Percentiles rank a stretch among this genome's conserved stretches.
phyloP scores from a whole-genome alignment of 148 eudicot species.

The Camellia lanceoleosa region DNA sequence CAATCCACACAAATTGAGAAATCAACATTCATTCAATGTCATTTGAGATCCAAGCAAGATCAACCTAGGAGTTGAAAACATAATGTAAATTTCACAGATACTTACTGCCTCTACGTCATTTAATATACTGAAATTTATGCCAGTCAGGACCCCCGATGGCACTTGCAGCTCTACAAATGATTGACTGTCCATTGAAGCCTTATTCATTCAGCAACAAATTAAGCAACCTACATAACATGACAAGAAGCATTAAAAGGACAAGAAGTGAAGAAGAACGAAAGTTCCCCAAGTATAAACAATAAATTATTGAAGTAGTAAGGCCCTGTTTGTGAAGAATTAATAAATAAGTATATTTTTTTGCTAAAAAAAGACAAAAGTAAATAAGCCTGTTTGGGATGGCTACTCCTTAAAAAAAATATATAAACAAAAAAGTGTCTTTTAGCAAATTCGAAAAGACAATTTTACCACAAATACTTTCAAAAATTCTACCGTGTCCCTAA shows the following conservation, averaged over 20 bases:
- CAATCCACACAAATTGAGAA: background rate
- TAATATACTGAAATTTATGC: conserved; percentile 54
- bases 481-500: too few species aligned
- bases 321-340: too few species aligned
- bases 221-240: conserved; percentile 19
- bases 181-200: conserved; percentile 52
- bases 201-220: conserved; percentile 17
- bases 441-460: too few species aligned
- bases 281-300: background rate
- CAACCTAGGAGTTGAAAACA: background rate
- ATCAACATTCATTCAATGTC: background rate
- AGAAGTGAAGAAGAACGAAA: background rate
- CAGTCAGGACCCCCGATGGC: conserved; percentile 51
- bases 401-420: too few species aligned
- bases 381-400: too few species aligned
- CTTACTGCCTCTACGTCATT: conserved; percentile 78
- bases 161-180: conserved; percentile 43
- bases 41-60: background rate
- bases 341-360: too few species aligned
- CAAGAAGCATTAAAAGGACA: conserved; percentile 2
- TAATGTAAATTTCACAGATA: conserved; percentile 11
- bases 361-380: too few species aligned
- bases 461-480: too few species aligned
- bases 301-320: background rate
- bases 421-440: too few species aligned